phyloP scores from a whole-genome alignment of 2,329 filamentous ascomycete genomes.

The Talaromyces funiculosus region DNA sequence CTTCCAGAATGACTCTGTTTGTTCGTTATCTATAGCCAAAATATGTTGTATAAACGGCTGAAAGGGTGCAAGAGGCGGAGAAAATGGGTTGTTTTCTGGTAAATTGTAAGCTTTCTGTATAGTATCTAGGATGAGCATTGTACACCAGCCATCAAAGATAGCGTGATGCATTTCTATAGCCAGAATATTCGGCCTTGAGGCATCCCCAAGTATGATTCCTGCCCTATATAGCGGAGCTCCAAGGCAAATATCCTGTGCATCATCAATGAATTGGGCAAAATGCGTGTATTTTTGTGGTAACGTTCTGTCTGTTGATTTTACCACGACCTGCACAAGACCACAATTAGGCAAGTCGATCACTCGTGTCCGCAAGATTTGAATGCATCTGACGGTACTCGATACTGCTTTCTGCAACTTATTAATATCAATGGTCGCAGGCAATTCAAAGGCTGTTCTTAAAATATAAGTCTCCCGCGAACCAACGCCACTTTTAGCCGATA shows the following conservation, averaged over 20 bases:
- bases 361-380: slow-evolving; percentile 4
- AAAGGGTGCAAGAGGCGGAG: background rate
- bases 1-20: background rate
- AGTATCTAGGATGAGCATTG: slow-evolving; percentile 32
- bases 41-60: slow-evolving; percentile 34
- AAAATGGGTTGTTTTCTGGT: background rate
- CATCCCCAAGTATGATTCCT: background rate
- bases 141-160: slow-evolving; percentile 47
- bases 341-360: slow-evolving; percentile 30
- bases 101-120: slow-evolving; percentile 16
- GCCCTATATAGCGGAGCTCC: background rate
- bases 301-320: slow-evolving; percentile 18
- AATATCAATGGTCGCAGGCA: background rate
- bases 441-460: background rate
- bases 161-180: slow-evolving; percentile 49
- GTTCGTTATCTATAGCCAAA: background rate
- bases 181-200: slow-evolving; percentile 30
- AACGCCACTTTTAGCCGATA: slow-evolving; percentile 33
- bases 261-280: background rate
- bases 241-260: background rate
- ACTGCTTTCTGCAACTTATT: background rate
- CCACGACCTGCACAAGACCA: slow-evolving; percentile 36
- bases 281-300: background rate
- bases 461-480: background rate
- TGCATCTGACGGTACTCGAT: background rate